Conservation (phyloP, 192 early-diverging fungal species). For the Allomyces macrogynus region DNA sequence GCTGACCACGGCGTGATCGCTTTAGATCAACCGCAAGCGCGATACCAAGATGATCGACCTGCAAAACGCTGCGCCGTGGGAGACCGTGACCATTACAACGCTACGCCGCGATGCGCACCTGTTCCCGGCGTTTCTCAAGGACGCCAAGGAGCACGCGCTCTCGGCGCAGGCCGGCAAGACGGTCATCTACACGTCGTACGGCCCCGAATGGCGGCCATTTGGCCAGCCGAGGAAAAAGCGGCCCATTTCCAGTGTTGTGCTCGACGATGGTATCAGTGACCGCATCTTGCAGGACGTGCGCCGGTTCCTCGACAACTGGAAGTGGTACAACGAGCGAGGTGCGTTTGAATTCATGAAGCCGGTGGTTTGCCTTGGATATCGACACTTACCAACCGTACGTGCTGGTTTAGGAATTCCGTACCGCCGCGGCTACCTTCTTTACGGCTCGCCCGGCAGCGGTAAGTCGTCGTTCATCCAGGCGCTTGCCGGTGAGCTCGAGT, state of each 20-base stretch:
- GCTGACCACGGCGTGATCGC: constrained; percentile 2
- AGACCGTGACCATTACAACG: constrained; percentile 84
- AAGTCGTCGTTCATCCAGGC: constrained; percentile 88
- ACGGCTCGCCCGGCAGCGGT: constrained; percentile 75
- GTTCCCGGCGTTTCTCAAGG: constrained; percentile 52
- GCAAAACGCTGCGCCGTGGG: constrained; percentile 77
- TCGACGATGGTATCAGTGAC: constrained; percentile 45
- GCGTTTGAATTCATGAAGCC: not conserved
- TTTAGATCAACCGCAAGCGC: constrained; percentile 50
- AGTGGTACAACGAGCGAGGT: constrained; percentile 65
- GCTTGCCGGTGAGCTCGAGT: constrained; percentile 63
- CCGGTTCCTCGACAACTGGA: constrained; percentile 55
- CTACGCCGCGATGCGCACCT: constrained; percentile 57
- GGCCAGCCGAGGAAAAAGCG: constrained; percentile 70
- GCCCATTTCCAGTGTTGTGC: constrained; percentile 45
- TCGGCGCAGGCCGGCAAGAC: constrained; percentile 84
- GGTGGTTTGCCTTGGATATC: too few relatives aligned
- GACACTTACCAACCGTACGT: not conserved
- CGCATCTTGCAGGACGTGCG: constrained; percentile 45
- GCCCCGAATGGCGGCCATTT: constrained; percentile 92
- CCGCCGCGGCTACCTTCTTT: constrained; percentile 65
- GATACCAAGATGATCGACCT: constrained; percentile 80
- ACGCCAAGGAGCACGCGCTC: constrained; percentile 63
- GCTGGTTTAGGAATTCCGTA: constrained; percentile 52
- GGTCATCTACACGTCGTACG: constrained; percentile 85